phyloP scores from a whole-genome alignment of 805 yeast species.

The Metschnikowia koreensis region DNA sequence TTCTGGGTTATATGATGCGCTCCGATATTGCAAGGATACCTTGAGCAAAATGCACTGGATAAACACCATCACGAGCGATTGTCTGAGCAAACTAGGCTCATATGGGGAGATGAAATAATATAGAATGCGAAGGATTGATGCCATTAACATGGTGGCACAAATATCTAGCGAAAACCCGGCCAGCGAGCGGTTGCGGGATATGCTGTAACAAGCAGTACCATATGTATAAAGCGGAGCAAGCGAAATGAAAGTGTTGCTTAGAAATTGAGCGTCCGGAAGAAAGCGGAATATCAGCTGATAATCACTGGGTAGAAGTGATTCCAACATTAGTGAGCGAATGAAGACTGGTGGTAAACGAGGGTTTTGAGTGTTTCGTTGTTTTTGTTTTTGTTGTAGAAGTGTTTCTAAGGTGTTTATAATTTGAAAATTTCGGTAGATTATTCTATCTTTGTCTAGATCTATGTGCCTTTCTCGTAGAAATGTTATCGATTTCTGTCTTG shows the following conservation, averaged over 20 bases:
- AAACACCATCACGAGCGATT: conserved; percentile 79
- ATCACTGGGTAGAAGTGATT: conserved; percentile 20
- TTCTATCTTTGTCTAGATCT: too few species aligned
- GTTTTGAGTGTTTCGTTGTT: neutral
- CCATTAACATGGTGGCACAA: conserved; percentile 85
- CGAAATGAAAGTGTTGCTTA: conserved; percentile 64
- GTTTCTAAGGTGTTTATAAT: too few species aligned
- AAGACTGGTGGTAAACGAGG: neutral
- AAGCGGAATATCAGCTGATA: conserved; percentile 24
- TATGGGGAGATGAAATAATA: conserved; percentile 80
- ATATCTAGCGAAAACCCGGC: conserved; percentile 88
- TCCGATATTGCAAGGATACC: conserved; percentile 60
- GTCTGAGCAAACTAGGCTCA: conserved; percentile 75
- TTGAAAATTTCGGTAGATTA: too few species aligned
- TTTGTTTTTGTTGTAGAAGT: too few species aligned
- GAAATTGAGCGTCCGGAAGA: conserved; percentile 45
- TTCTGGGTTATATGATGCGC: conserved; percentile 34
- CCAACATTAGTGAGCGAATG: conserved; percentile 9
- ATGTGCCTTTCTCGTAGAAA: too few species aligned
- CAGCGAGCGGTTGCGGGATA: conserved; percentile 60
- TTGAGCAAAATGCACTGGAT: conserved; percentile 67
- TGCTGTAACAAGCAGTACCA: conserved; percentile 76
- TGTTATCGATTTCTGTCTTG: neutral
- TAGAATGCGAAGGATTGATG: conserved; percentile 68
- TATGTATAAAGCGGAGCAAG: conserved; percentile 85